phyloP scores from a whole-genome alignment of 805 yeast genomes.

The Yarrowia divulgata region DNA sequence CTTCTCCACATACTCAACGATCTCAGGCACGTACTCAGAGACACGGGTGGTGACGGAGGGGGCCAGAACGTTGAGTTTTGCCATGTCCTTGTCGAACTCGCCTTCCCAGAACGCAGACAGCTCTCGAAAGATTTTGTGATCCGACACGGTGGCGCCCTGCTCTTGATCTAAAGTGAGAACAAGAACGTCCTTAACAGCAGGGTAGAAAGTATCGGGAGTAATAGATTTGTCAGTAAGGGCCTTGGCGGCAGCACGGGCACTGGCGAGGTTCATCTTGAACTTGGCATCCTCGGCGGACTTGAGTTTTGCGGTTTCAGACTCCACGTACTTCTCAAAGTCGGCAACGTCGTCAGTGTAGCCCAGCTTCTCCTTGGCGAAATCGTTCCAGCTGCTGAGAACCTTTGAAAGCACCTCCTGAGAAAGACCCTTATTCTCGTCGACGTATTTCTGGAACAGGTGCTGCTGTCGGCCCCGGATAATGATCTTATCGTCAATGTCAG shows the following conservation, averaged over 20 bases:
- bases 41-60: conserved; percentile 91
- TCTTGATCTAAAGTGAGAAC: conserved; percentile 75
- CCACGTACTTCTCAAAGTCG: conserved; percentile 62
- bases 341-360: conserved; percentile 52
- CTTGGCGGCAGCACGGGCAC: conserved; percentile 60
- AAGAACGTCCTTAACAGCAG: conserved; percentile 71
- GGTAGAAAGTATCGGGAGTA: conserved; percentile 53
- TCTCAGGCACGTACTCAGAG: conserved; percentile 94
- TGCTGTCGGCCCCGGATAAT: conserved; percentile 93
- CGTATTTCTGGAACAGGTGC: conserved; percentile 72
- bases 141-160: conserved; percentile 77
- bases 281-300: conserved; percentile 73
- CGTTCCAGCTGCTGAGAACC: conserved; percentile 56
- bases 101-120: conserved; percentile 91
- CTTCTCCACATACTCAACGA: conserved; percentile 74
- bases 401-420: conserved; percentile 52
- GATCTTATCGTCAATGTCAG: conserved; percentile 98
- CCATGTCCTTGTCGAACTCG: conserved; percentile 86
- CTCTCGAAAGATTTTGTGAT: conserved; percentile 80
- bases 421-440: conserved; percentile 47
- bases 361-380: conserved; percentile 63
- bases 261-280: conserved; percentile 80
- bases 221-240: conserved; percentile 50
- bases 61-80: conserved; percentile 78
- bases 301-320: conserved; percentile 57